Base-by-base conservation (phyloP, 441 rosid genomes). In the Croton laevigatus region DNA sequence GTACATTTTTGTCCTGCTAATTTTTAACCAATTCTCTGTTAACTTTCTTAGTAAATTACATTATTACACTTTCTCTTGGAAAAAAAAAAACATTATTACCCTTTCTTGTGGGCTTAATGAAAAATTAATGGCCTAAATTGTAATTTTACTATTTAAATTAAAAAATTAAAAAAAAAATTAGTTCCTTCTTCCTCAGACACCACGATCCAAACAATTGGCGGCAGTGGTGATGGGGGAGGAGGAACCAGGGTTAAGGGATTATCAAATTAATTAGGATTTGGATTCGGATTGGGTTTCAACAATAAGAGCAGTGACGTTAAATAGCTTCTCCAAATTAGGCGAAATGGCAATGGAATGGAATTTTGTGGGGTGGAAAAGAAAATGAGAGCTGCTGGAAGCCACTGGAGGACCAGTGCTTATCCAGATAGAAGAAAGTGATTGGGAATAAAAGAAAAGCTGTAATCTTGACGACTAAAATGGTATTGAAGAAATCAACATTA, bases 391-490 rank as follows among this genome's bases (percentile, higher is more conserved):
- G 91, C 52, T 80, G 86, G 73, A 78, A 80, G 49, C 81, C 86
- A 66, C 71, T 53, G 45, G 76, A 81, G 71, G 97, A 88, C 93
- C 92, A 93, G 82, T 87, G 90, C 76, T 88, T 93, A 22, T 98
- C 98, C n/a, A 90, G 58, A 89, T 82, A 93, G 79, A 95, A 95
- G 85, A 90, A 95, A 23, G 84, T 74, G 73, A 83, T 62, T 72
- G 95, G 75, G 73, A 91, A 59, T 71, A 87, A 76, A 51, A 79
- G 2, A 59, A 95, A 77, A 45, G 88, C 83, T 17, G 83, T 66
- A 83, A 89, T 66, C 79, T 88, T 91, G 73, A 93, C 58, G 6
- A 75, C 65, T 6, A 77, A 57, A 11, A 83, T 84, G 73, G 65
- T 73, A 73, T 78, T 86, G 81, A 86, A 69, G 42, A 85, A 74